These are phyloP conservation scores for Xylariaceae sp. DNA, from an alignment of 2,329 filamentous ascomycete genomes.

Conservation along the genomic window DNA sequence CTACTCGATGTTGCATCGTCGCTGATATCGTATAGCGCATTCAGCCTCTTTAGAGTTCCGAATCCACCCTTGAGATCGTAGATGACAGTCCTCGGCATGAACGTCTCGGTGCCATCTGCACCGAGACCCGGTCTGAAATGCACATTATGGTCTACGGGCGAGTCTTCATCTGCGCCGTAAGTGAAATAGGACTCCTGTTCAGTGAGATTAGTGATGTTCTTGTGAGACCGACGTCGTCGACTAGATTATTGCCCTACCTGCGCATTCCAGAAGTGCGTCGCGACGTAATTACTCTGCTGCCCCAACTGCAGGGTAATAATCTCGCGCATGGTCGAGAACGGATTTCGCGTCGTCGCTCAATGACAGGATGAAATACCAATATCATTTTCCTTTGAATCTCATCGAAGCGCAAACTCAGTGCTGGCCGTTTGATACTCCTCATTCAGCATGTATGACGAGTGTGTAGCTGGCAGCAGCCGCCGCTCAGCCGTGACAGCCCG, in stretches of 20 bases:
- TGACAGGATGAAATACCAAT: too few species aligned
- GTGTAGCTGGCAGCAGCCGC: too few species aligned
- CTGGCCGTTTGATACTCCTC: too few species aligned
- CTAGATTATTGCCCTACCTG: slow-evolving; percentile 52
- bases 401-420: too few species aligned
- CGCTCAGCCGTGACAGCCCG: too few species aligned
- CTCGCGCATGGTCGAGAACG: slow-evolving; percentile 68
- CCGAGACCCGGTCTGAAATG: slow-evolving; percentile 84
- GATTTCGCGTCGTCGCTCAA: background rate
- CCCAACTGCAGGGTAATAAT: slow-evolving; percentile 92
- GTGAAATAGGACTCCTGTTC: slow-evolving; percentile 93
- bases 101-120: slow-evolving; percentile 83
- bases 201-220: background rate
- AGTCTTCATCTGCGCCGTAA: slow-evolving; percentile 64
- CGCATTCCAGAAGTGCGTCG: slow-evolving; percentile 96
- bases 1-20: slow-evolving; percentile 30
- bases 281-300: slow-evolving; percentile 86
- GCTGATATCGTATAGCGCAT: slow-evolving; percentile 72
- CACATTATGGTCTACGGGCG: slow-evolving; percentile 74
- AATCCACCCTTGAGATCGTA: slow-evolving; percentile 96
- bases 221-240: background rate
- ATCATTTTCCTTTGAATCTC: too few species aligned
- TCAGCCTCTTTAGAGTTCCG: slow-evolving; percentile 81
- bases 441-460: too few species aligned
- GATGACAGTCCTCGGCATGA: slow-evolving; percentile 83